Percentiles rank a stretch among this genome's conserved stretches.
These are phyloP conservation scores for Excoecaria agallocha DNA, from an alignment of 345 rosid genomes.

Conservation along the genomic window DNA sequence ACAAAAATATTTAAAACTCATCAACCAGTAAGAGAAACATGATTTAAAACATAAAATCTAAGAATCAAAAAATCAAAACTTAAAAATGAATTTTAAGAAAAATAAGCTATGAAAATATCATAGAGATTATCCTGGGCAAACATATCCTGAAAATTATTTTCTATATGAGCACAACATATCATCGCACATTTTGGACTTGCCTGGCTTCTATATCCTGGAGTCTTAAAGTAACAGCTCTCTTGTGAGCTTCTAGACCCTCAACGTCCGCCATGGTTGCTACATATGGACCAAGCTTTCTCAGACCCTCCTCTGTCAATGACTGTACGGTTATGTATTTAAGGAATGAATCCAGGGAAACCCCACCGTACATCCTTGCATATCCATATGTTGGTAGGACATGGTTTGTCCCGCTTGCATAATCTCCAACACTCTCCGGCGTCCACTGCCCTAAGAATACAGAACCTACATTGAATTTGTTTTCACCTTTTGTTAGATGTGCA, in stretches of 20 bases:
- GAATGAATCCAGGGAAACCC: slow-evolving; percentile 87
- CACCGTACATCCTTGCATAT: slow-evolving; percentile 88
- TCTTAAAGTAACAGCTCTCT: slow-evolving; percentile 85
- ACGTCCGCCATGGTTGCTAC: slow-evolving; percentile 85
- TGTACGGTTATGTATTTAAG: slow-evolving; percentile 85
- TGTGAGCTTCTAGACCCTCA: slow-evolving; percentile 90
- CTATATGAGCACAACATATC: neutral
- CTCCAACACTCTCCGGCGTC: slow-evolving; percentile 98
- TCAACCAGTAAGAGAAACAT: no score
- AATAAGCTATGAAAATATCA: no score
- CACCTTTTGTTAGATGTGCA: no score
- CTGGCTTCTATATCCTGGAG: slow-evolving; percentile 73
- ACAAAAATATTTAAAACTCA: no score
- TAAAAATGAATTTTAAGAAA: no score
- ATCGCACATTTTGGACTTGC: slow-evolving; percentile 35
- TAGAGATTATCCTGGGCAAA: no score
- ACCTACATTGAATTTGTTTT: slow-evolving; percentile 34
- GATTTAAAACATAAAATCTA: no score
- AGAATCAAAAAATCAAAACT: no score
- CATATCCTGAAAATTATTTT: no score
- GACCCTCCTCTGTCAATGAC: slow-evolving; percentile 80
- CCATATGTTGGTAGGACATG: slow-evolving; percentile 91
- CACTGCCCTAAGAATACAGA: slow-evolving; percentile 86
- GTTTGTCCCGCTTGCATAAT: slow-evolving; percentile 93
- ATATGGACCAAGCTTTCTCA: slow-evolving; percentile 69